A percentile compares a stretch with the other conserved stretches of the same genome.
Evolutionary conservation across 2,329 filamentous ascomycete genomes (phyloP).

Genomic region (Botryotinia narcissicola): DNA sequence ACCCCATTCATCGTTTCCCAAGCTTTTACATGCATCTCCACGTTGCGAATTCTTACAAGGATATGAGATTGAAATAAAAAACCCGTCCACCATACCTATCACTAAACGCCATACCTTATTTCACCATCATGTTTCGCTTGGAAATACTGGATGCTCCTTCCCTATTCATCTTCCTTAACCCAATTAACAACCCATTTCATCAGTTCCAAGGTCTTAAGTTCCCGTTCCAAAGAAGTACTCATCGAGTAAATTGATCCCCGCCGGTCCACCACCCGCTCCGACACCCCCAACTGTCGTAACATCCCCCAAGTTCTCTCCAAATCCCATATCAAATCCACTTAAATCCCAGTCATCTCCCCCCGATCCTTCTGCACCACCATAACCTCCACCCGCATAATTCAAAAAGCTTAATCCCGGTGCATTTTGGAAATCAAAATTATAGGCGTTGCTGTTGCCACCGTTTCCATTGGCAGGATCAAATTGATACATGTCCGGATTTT

Average conservation of each 20-base stretch:
- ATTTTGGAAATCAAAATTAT: conserved; percentile 25
- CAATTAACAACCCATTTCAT: background rate
- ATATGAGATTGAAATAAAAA: background rate
- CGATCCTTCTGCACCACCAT: conserved; percentile 23
- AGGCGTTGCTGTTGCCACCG: background rate
- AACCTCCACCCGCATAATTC: conserved; percentile 23
- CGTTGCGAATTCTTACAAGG: background rate
- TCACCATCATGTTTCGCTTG: background rate
- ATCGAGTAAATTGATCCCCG: conserved; percentile 47
- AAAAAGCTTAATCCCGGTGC: conserved; percentile 35
- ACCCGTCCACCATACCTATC: background rate
- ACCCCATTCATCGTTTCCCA: background rate
- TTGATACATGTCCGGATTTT: conserved; percentile 29
- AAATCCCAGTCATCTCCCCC: conserved; percentile 22
- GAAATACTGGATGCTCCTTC: background rate
- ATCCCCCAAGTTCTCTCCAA: conserved; percentile 29
- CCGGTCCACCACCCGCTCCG: conserved; percentile 26
- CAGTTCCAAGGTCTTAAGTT: background rate
- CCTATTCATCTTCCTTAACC: background rate
- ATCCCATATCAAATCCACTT: conserved; percentile 23
- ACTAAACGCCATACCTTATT: background rate
- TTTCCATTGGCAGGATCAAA: background rate
- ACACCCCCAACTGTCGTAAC: conserved; percentile 33
- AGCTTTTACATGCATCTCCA: background rate
- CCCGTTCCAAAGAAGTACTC: conserved; percentile 55